These are phyloP conservation scores for Vavraia culicis DNA, from an alignment of 371 early-diverging fungal species.

Conservation along the genomic window DNA sequence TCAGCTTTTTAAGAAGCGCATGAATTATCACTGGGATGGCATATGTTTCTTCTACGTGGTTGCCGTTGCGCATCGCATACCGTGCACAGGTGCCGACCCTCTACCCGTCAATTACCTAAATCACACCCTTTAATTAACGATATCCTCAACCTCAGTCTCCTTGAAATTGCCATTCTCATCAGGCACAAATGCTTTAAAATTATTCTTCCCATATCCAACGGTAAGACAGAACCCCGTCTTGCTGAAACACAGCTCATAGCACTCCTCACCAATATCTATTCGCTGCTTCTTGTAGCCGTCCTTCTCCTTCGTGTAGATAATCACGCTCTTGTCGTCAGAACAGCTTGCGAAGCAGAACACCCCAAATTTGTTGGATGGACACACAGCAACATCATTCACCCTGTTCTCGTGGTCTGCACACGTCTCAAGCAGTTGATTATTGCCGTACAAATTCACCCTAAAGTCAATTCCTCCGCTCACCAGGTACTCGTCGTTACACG, in stretches of 20 bases:
- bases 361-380: conserved; percentile 25
- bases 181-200: conserved; percentile 35
- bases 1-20: too few relatives aligned
- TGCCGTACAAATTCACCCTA: conserved; percentile 19
- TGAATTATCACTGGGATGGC: too few relatives aligned
- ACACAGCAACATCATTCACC: conserved; percentile 31
- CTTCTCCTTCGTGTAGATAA: conserved; percentile 19
- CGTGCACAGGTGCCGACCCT: too few relatives aligned
- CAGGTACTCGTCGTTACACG: conserved; percentile 23
- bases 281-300: conserved; percentile 6
- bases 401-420: conserved; percentile 29
- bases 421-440: conserved; percentile 10
- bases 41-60: too few relatives aligned
- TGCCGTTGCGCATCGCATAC: too few relatives aligned
- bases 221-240: conserved; percentile 35
- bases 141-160: conserved; percentile 12
- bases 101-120: too few relatives aligned
- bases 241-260: conserved; percentile 35
- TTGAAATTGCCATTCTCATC: conserved; percentile 26
- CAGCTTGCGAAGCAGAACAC: conserved; percentile 37
- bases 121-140: too few relatives aligned
- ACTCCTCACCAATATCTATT: conserved; percentile 29
- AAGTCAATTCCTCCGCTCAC: conserved; percentile 38
- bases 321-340: conserved; percentile 33
- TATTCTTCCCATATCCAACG: conserved; percentile 37